These are phyloP conservation scores for Glutinoglossum americanum DNA, from an alignment of 495 filamentous ascomycete genomes.

Conservation along the genomic window DNA sequence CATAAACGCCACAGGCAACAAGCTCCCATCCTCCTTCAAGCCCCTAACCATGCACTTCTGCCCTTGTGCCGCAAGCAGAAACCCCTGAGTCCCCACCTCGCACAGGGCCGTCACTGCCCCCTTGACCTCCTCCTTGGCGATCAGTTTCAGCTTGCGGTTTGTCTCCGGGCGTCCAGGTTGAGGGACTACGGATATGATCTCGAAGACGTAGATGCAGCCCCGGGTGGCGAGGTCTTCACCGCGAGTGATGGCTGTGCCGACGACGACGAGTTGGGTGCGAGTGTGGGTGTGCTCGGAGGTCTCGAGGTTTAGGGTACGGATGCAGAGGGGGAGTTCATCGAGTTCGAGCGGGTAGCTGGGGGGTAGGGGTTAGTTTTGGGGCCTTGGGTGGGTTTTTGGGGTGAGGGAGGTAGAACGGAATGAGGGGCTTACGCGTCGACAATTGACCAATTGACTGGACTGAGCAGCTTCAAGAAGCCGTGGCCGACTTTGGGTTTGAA, in stretches of 20 bases:
- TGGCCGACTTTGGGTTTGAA: slow-evolving; percentile 48
- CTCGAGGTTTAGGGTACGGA: slow-evolving; percentile 70
- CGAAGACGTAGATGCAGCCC: slow-evolving; percentile 80
- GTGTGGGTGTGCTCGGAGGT: slow-evolving; percentile 78
- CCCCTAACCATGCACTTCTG: slow-evolving; percentile 95
- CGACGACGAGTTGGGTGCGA: slow-evolving; percentile 54
- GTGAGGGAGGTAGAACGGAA: not conserved
- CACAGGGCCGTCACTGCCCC: slow-evolving; percentile 83
- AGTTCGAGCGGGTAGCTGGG: slow-evolving; percentile 33
- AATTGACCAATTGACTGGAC: slow-evolving; percentile 49
- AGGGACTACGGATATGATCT: slow-evolving; percentile 75
- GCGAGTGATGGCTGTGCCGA: slow-evolving; percentile 62
- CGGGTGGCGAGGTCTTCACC: slow-evolving; percentile 75
- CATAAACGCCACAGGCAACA: slow-evolving; percentile 91
- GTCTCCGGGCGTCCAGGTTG: slow-evolving; percentile 72
- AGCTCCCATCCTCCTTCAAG: slow-evolving; percentile 76
- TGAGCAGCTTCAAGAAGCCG: slow-evolving; percentile 50
- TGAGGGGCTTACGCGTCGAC: slow-evolving; percentile 40
- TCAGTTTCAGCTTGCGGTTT: slow-evolving; percentile 58
- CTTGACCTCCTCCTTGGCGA: slow-evolving; percentile 75
- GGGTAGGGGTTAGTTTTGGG: not conserved
- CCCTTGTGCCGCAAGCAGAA: slow-evolving; percentile 78
- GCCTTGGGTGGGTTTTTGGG: not conserved
- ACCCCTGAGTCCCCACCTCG: slow-evolving; percentile 75
- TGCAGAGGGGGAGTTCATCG: slow-evolving; percentile 53